Evolutionary conservation across 2,329 filamentous ascomycete genomes (phyloP).

Genomic region (Ophiostoma australiae): DNA sequence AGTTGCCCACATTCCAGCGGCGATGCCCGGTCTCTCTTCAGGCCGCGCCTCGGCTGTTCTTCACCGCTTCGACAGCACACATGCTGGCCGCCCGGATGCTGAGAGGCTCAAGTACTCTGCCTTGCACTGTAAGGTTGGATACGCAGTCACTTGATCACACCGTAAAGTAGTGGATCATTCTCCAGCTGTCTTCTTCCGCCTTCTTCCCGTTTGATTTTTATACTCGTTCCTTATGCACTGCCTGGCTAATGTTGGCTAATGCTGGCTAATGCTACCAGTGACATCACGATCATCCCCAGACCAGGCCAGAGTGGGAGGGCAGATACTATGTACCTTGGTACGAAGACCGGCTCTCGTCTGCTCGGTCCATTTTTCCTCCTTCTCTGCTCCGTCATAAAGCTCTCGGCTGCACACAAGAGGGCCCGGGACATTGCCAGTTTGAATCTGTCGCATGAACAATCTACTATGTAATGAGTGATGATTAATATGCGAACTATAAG

Average conservation of each 20-base stretch:
- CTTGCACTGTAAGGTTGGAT: too few species aligned
- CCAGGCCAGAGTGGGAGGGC: neutral
- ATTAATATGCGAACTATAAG: neutral
- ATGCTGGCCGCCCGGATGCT: too few species aligned
- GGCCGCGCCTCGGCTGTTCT: neutral
- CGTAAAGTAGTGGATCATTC: neutral
- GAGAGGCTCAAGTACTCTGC: too few species aligned
- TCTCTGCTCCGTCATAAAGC: neutral
- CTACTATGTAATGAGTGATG: neutral
- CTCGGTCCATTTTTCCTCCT: neutral
- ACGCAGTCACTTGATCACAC: slow-evolving; percentile 6
- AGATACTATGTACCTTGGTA: too few species aligned
- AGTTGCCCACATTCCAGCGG: slow-evolving; percentile 8
- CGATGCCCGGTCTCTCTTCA: neutral
- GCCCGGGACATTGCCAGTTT: slow-evolving; percentile 4
- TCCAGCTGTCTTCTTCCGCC: neutral
- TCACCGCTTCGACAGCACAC: neutral
- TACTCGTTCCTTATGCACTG: slow-evolving; percentile 7
- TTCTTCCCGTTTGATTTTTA: slow-evolving; percentile 9
- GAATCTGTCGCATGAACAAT: neutral
- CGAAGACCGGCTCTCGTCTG: neutral
- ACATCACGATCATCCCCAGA: slow-evolving; percentile 22
- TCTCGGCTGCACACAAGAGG: neutral
- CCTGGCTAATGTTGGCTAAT: neutral
- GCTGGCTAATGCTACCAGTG: slow-evolving; percentile 13